Base-by-base conservation (phyloP, 805 yeast genomes). In the Yamadazyma endophytica region DNA sequence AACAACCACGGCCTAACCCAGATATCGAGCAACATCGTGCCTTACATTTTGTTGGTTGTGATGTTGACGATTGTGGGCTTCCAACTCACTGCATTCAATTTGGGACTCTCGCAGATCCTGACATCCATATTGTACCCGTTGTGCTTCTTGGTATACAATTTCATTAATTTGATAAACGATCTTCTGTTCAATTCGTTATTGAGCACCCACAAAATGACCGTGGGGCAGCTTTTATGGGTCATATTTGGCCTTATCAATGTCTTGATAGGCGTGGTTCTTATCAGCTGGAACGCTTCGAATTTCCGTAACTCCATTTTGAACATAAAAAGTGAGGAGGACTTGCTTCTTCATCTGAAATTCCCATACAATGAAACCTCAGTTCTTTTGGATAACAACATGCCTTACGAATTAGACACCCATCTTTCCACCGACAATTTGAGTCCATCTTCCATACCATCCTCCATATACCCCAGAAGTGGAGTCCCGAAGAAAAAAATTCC, bases 51-150 rank as follows among this genome's bases (percentile, higher is more conserved):
- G 7, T 64, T 82, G 12, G 26, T 60, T 1, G 47, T 69, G 2
- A 81, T 85, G 58, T 59, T 82, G 12, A 51, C 66, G 3, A 68
- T 86, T 21, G 86, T 92, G 6, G 70, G 82, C 2, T 62, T 76
- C 9, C 96, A 87, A 51, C 67, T 87, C 32, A 77, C 72, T 36
- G 75, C 84, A 23, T 68, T 88, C 37, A 87, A 87, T 57, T 66
- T 73, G 46, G 95, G 95, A 0, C 65, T 87, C 33, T 69, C 77
- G 29, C 70, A 70, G 36, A 70, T 80, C 24, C 78, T 87, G 31
- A 84, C 96, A 0, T 77, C 90, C 2, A 70, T 86, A 12, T 64
- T 88, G 19, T 88, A 87, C 50, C 96, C 96, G 1, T 61, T 88
- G 40, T 83, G 88, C 20, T 88, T 88, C 54, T 81, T 92, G 56